These are phyloP conservation scores for Candida pini DNA, from an alignment of 805 yeast species.

Conservation along the genomic window DNA sequence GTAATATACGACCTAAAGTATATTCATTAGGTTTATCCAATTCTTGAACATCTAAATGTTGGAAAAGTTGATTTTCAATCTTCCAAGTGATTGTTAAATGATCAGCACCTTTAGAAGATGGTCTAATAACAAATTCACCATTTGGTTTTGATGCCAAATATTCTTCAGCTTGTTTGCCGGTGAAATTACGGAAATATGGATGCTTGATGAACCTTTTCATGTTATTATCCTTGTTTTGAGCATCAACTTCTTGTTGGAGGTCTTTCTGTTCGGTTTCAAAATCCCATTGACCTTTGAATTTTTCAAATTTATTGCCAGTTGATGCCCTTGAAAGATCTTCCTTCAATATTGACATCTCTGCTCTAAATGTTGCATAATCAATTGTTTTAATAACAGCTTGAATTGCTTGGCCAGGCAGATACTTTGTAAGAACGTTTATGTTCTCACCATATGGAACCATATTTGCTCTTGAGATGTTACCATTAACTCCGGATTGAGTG, in stretches of 20 bases:
- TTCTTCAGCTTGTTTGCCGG: slow-evolving; percentile 85
- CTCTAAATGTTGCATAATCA: slow-evolving; percentile 69
- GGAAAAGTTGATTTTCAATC: slow-evolving; percentile 84
- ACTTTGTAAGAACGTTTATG: slow-evolving; percentile 33
- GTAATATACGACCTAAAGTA: slow-evolving; percentile 50
- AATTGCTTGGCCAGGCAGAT: slow-evolving; percentile 70
- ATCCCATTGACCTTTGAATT: slow-evolving; percentile 74
- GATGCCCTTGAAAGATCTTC: slow-evolving; percentile 56
- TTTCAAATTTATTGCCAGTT: slow-evolving; percentile 34
- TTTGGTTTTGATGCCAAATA: slow-evolving; percentile 81
- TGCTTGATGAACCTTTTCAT: slow-evolving; percentile 81
- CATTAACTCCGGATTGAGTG: slow-evolving; percentile 51
- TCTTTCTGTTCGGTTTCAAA: slow-evolving; percentile 68
- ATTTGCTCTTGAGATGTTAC: slow-evolving; percentile 27
- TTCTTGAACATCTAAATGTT: slow-evolving; percentile 85
- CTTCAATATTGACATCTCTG: slow-evolving; percentile 65
- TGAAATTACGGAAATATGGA: slow-evolving; percentile 82
- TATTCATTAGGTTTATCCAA: slow-evolving; percentile 59
- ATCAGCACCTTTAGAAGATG: slow-evolving; percentile 84
- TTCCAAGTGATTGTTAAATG: slow-evolving; percentile 96
- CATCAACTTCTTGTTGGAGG: slow-evolving; percentile 47
- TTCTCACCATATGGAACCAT: slow-evolving; percentile 44
- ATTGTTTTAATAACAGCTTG: slow-evolving; percentile 73
- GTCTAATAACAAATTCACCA: slow-evolving; percentile 92
- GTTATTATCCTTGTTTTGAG: slow-evolving; percentile 61